Conservation (phyloP, 805 yeast genomes). For the Lachancea waltii region DNA sequence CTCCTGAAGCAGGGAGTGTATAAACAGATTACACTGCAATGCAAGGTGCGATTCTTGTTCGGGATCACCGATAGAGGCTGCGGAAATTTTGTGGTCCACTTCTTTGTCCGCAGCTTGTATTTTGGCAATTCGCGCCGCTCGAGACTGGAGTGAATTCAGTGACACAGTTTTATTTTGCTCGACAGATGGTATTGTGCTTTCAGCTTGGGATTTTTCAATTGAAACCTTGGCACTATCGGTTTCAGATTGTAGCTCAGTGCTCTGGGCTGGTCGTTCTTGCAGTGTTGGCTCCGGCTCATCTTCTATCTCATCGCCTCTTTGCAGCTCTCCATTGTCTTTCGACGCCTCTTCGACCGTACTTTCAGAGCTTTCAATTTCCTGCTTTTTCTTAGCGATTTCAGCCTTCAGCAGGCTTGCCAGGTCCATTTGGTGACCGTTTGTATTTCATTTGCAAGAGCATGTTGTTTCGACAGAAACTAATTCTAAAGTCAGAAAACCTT, state of each 20-base stretch:
- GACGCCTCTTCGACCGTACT: neutral
- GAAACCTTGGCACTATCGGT: too few species aligned
- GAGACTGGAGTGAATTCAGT: slow-evolving; percentile 7
- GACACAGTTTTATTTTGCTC: neutral
- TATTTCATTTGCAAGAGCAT: neutral
- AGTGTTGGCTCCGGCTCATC: too few species aligned
- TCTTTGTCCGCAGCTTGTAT: slow-evolving; percentile 12
- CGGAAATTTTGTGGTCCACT: slow-evolving; percentile 26
- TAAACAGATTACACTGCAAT: slow-evolving; percentile 38
- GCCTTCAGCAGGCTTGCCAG: slow-evolving; percentile 39
- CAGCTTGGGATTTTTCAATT: too few species aligned
- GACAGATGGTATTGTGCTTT: too few species aligned
- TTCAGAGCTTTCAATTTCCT: slow-evolving; percentile 17
- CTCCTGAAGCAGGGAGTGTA: slow-evolving; percentile 30
- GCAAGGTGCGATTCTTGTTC: slow-evolving; percentile 40
- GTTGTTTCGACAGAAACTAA: neutral
- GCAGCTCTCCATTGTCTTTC: too few species aligned
- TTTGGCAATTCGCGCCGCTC: slow-evolving; percentile 11
- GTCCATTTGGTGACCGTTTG: slow-evolving; percentile 35
- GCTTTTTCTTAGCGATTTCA: slow-evolving; percentile 39
- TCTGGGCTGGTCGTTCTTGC: too few species aligned
- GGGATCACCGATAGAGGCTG: slow-evolving; percentile 38
- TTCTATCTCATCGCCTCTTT: too few species aligned
- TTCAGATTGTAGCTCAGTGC: too few species aligned
- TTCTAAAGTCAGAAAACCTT: too few species aligned